phyloP scores from a whole-genome alignment of 2,329 filamentous ascomycete species.

The Emmonsia crescens region DNA sequence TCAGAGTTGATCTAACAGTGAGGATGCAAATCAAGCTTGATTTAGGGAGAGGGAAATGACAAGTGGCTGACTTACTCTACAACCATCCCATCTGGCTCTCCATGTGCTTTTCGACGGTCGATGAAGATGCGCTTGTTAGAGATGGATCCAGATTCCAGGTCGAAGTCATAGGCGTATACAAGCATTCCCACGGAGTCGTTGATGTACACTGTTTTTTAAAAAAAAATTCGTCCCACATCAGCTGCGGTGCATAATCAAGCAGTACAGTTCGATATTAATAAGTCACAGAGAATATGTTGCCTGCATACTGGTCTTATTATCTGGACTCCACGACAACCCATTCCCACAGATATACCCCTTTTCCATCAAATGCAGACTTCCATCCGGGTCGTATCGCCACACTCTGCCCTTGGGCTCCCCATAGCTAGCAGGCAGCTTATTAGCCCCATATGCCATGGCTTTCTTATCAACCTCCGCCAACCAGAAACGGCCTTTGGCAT shows the following conservation, averaged over 20 bases:
- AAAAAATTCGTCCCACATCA: constrained; percentile 13
- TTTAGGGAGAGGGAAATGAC: neutral
- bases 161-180: constrained; percentile 67
- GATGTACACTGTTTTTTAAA: constrained; percentile 58
- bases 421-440: constrained; percentile 21
- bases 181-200: constrained; percentile 63
- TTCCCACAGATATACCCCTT: constrained; percentile 66
- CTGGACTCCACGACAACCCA: constrained; percentile 67
- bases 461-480: constrained; percentile 44
- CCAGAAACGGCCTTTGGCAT: constrained; percentile 74
- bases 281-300: constrained; percentile 3
- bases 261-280: constrained; percentile 15
- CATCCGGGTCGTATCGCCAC: constrained; percentile 41
- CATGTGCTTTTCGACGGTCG: constrained; percentile 19
- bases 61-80: constrained; percentile 22
- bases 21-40: neutral
- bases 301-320: constrained; percentile 47
- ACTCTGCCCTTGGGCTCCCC: constrained; percentile 18
- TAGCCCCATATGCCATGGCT: constrained; percentile 40
- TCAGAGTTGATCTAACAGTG: neutral
- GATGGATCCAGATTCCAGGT: constrained; percentile 49
- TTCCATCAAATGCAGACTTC: constrained; percentile 48
- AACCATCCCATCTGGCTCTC: constrained; percentile 31
- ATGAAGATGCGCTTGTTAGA: constrained; percentile 64
- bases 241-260: neutral